Conservation (phyloP, 768 basidiomycete genomes). For the Coprinellus aureogranulatus region DNA sequence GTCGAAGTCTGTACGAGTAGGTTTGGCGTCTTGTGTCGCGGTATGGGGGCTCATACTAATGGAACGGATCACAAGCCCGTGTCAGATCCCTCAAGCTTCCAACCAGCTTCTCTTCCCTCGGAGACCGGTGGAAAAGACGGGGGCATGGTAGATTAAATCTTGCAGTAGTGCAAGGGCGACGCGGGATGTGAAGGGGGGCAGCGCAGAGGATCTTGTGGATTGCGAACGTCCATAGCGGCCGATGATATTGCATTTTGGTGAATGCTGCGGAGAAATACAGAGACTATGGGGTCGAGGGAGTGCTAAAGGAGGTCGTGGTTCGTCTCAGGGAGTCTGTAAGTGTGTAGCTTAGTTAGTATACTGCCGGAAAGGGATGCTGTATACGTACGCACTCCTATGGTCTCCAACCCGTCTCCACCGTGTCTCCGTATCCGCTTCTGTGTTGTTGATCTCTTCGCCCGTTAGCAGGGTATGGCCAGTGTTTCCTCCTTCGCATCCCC, state of each 20-base stretch:
- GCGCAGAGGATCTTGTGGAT: slow-evolving; percentile 91
- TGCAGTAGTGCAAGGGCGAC: slow-evolving; percentile 88
- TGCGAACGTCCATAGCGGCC: slow-evolving; percentile 86
- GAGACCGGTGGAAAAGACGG: slow-evolving; percentile 88
- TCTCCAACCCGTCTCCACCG: slow-evolving; percentile 69
- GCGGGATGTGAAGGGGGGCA: slow-evolving; percentile 65
- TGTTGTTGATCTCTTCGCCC: slow-evolving; percentile 42
- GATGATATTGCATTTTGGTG: slow-evolving; percentile 95
- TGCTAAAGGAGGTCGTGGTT: slow-evolving; percentile 87
- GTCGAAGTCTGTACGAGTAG: slow-evolving; percentile 39
- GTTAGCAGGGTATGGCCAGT: slow-evolving; percentile 39
- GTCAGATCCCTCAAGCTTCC: slow-evolving; percentile 97
- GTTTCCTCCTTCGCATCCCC: slow-evolving; percentile 49
- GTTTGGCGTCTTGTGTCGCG: slow-evolving; percentile 29
- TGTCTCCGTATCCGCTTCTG: slow-evolving; percentile 71
- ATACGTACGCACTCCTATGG: slow-evolving; percentile 75
- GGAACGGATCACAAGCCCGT: slow-evolving; percentile 46
- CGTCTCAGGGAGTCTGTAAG: slow-evolving; percentile 75
- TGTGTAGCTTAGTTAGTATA: slow-evolving; percentile 8
- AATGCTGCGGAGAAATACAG: slow-evolving; percentile 83
- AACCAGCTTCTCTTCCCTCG: slow-evolving; percentile 90
- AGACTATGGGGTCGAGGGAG: slow-evolving; percentile 81
- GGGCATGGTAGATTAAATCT: slow-evolving; percentile 93
- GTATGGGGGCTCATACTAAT: neutral
- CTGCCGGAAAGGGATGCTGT: slow-evolving; percentile 7